Conservation (phyloP, 2,329 filamentous ascomycete genomes). For the Trichoderma simmonsii region DNA sequence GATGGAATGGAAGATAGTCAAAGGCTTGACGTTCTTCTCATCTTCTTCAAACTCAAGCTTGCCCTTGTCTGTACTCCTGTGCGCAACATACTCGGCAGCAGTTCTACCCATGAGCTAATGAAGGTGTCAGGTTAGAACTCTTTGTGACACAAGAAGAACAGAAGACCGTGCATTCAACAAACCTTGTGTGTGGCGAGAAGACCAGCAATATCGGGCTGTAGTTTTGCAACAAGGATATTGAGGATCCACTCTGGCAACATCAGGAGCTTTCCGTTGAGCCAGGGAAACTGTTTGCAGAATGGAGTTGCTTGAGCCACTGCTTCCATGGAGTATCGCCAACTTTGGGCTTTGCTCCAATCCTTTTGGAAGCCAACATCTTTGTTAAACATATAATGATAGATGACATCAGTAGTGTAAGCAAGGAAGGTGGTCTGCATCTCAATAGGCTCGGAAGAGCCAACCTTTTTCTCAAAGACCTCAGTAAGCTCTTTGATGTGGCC, state of each 20-base stretch:
- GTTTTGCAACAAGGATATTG: neutral
- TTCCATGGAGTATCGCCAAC: neutral
- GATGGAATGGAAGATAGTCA: neutral
- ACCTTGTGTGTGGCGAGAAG: neutral
- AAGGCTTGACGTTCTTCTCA: neutral
- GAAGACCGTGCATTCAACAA: neutral
- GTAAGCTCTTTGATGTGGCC: neutral
- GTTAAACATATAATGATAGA: neutral
- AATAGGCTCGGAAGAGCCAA: neutral
- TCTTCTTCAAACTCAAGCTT: neutral
- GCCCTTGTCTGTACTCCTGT: neutral
- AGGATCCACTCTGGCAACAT: neutral
- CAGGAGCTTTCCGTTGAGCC: neutral
- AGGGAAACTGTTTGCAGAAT: conserved; percentile 10
- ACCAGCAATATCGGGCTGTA: neutral
- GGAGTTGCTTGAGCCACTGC: neutral
- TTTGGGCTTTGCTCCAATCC: neutral
- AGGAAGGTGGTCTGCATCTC: neutral
- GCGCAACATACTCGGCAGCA: neutral
- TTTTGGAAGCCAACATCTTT: neutral
- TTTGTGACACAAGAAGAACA: neutral
- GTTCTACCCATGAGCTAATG: neutral
- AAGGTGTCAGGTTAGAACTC: neutral
- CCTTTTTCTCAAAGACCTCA: neutral
- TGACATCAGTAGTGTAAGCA: neutral